Conservation (phyloP, 805 yeast species). For the Tetrapisispora pingtungensis region DNA sequence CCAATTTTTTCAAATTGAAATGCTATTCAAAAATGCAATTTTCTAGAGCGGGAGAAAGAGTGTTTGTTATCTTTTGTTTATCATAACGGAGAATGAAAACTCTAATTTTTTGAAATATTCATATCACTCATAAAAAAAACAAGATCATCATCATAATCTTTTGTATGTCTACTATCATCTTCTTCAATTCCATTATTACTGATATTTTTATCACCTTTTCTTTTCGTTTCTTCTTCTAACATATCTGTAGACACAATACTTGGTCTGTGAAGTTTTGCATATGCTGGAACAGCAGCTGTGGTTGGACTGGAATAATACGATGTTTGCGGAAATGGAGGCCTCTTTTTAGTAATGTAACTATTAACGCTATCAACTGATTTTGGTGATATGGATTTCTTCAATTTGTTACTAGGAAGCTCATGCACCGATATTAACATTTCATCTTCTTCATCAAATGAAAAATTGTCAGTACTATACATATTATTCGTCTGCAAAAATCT, state of each 20-base stretch:
- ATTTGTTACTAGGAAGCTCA: conserved; percentile 2
- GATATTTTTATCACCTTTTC: background rate
- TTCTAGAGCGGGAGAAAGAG: background rate
- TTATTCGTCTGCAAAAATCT: background rate
- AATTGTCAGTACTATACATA: background rate
- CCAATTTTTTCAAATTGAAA: background rate
- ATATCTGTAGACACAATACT: conserved; percentile 13
- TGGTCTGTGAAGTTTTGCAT: conserved; percentile 28
- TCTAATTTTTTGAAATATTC: conserved; percentile 33
- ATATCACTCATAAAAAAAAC: conserved; percentile 68
- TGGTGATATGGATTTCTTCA: conserved; percentile 17
- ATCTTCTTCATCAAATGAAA: conserved; percentile 13
- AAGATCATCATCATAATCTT: conserved; percentile 56
- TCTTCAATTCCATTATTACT: conserved; percentile 2
- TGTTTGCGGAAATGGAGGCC: conserved; percentile 20
- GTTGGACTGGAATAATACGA: conserved; percentile 26
- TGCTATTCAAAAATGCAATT: background rate
- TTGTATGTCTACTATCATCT: conserved; percentile 24
- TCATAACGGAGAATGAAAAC: background rate
- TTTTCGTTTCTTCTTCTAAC: conserved; percentile 6
- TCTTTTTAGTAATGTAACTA: conserved; percentile 18
- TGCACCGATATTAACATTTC: conserved; percentile 11
- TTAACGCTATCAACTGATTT: conserved; percentile 22
- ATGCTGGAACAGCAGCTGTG: conserved; percentile 25
- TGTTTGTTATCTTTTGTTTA: no score